Conservation (phyloP, 2,329 filamentous ascomycete species). For the Nemania diffusa region DNA sequence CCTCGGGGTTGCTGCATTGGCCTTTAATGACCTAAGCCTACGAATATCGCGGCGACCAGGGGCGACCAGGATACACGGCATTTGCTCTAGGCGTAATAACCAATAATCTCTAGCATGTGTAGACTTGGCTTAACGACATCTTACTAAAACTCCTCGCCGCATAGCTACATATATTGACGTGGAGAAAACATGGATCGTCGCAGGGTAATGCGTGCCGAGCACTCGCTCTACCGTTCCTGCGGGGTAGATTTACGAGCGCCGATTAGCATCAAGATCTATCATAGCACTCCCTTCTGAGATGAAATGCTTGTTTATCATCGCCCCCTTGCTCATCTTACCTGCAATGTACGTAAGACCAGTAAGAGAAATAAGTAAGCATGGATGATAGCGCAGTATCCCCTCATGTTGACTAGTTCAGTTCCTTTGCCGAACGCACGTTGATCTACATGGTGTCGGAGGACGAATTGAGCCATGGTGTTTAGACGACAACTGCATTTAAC, state of each 20-base stretch:
- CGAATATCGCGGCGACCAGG: background rate
- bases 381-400: background rate
- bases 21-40: background rate
- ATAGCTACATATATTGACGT: background rate
- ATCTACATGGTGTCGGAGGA: background rate
- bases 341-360: background rate
- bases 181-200: background rate
- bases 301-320: background rate
- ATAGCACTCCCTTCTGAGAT: background rate
- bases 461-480: background rate
- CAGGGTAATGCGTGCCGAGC: background rate
- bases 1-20: background rate
- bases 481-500: slow-evolving; percentile 10
- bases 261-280: background rate
- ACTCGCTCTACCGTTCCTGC: background rate
- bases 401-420: slow-evolving; percentile 6
- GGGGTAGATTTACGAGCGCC: background rate
- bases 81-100: background rate
- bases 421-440: background rate
- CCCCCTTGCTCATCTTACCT: background rate
- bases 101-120: background rate
- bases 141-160: background rate
- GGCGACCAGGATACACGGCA: background rate
- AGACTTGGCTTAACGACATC: background rate
- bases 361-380: background rate